Percentiles rank a stretch among this genome's conserved stretches.
phyloP scores from a whole-genome alignment of 306 rosid species.

The Citrullus mucosospermus region DNA sequence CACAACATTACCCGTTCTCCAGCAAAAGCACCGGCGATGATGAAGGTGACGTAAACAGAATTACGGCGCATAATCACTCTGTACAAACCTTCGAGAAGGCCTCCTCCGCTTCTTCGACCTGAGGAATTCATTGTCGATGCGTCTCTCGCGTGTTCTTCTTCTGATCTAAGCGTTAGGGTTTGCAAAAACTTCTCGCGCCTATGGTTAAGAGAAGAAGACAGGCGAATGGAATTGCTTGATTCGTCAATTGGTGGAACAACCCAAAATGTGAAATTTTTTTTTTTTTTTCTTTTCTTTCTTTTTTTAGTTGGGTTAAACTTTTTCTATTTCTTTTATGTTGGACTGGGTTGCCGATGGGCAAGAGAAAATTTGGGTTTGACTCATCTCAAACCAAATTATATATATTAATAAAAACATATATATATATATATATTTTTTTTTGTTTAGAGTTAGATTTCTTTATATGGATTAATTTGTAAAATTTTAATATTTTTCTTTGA shows the following conservation, averaged over 20 bases:
- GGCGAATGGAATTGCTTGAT: not conserved
- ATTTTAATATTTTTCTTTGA: too few relatives aligned
- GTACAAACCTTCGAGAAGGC: constrained; percentile 67
- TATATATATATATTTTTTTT: too few relatives aligned
- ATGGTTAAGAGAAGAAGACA: not conserved
- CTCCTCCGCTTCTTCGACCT: constrained; percentile 51
- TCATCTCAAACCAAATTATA: too few relatives aligned
- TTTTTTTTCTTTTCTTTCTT: too few relatives aligned
- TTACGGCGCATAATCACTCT: constrained; percentile 93
- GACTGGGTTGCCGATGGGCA: too few relatives aligned
- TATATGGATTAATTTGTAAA: too few relatives aligned
- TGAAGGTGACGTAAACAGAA: constrained; percentile 83
- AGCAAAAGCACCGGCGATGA: constrained; percentile 87
- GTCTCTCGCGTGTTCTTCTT: not conserved
- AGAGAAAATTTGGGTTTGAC: too few relatives aligned
- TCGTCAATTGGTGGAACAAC: not conserved
- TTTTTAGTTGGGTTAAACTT: too few relatives aligned
- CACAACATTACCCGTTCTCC: constrained; percentile 67
- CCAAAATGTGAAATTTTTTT: too few relatives aligned
- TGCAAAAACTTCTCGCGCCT: not conserved
- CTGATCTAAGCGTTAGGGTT: constrained; percentile 21
- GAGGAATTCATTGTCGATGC: constrained; percentile 43
- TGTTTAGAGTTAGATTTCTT: too few relatives aligned
- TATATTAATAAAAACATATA: too few relatives aligned
- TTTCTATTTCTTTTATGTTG: too few relatives aligned